Base-by-base conservation (phyloP, 2,329 filamentous ascomycete species). In the Conoideocrella luteorostrata region DNA sequence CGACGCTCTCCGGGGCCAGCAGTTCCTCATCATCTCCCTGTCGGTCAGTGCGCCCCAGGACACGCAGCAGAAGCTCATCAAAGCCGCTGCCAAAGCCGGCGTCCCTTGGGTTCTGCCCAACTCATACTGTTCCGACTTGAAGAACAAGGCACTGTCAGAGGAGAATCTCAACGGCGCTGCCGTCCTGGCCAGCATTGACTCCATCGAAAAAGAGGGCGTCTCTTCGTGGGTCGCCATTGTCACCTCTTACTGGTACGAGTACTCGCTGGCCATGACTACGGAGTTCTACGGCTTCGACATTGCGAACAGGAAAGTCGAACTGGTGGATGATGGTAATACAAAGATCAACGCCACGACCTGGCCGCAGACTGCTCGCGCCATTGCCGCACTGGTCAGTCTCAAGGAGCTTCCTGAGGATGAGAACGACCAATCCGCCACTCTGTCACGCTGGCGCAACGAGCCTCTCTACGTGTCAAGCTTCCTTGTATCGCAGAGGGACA, bases 401-500 rank as follows among this genome's bases (percentile, higher is more conserved):
- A 69, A 69, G 24, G 61, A 64, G 38, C 54, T 71, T 63, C 71
- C 52, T 70, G 70, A 49, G 56, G 67, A 50, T 53, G 15, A 61
- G 42, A 49, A 50, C 6, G 62, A 65, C 48, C 47, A 39, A 33
- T 54, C 72, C 57, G 29, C 59, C 2, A 56, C 47, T 0, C 51
- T 71, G 0, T 77, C 23, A 55, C 64, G 33, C 48, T 67, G 51
- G 50, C 60, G n/a, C 3, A 77, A 81, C 57, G 67, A 69, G 39
- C 49, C 53, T 0, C 54, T 82, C 2, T 77, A 71, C 51, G 50
- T 82, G 9, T 68, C 65, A 7, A 80, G 75, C 47, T 86, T 84
- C 62, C 57, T 63, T 9, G 51, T 80, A 47, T 77, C 62, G 46
- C 83, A 87, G 58, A 68, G 69, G 11, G 81, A 86, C 10, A 85